Evolutionary conservation across 2,329 filamentous ascomycete species (phyloP).

Genomic region (Chaetomium sp.): DNA sequence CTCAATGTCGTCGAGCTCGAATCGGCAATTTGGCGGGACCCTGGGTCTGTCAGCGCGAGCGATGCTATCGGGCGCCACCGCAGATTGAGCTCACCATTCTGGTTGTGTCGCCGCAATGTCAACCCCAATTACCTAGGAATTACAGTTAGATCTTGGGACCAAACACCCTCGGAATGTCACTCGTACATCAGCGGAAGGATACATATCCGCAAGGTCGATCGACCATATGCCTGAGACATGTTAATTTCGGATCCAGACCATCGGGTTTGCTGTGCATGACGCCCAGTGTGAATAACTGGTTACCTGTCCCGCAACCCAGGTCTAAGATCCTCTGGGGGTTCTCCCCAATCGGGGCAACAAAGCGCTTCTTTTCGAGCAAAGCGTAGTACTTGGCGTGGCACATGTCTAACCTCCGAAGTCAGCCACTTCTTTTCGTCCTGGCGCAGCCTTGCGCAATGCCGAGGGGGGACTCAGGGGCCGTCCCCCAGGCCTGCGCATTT

Average conservation of each 20-base stretch:
- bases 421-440: background rate
- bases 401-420: slow-evolving; percentile 16
- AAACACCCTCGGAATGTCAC: background rate
- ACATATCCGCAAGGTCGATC: slow-evolving; percentile 37
- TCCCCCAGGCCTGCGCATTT: background rate
- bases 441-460: background rate
- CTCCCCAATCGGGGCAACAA: slow-evolving; percentile 28
- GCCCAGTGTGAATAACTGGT: slow-evolving; percentile 2
- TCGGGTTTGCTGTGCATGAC: background rate
- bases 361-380: slow-evolving; percentile 36
- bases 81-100: slow-evolving; percentile 34
- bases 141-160: slow-evolving; percentile 5
- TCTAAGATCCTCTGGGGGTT: slow-evolving; percentile 39
- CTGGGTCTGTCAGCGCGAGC: background rate
- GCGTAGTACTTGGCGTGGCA: slow-evolving; percentile 26
- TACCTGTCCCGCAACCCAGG: slow-evolving; percentile 37
- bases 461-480: background rate
- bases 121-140: slow-evolving; percentile 45
- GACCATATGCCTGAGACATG: slow-evolving; percentile 39
- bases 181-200: slow-evolving; percentile 24
- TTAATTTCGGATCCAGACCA: slow-evolving; percentile 10
- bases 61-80: background rate
- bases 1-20: slow-evolving; percentile 45
- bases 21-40: slow-evolving; percentile 43
- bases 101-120: slow-evolving; percentile 57